Evolutionary conservation across 148 eudicot species (phyloP).

Genomic region (Gaultheria prostrata): DNA sequence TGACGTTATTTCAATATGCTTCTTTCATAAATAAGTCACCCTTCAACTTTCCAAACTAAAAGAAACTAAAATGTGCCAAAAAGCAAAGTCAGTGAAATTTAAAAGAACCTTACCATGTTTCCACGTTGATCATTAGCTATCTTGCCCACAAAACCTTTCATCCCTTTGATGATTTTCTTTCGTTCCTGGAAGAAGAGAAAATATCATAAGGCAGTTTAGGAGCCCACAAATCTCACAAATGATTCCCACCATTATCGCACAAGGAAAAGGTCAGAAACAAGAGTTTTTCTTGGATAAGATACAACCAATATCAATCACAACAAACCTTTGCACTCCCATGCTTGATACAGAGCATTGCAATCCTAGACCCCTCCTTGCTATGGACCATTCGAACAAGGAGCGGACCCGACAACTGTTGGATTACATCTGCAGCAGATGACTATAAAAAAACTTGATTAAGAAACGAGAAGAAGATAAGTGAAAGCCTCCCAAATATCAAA

Average conservation of each 20-base stretch:
- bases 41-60: neutral
- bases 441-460: slow-evolving; percentile 40
- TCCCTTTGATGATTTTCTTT: slow-evolving; percentile 79
- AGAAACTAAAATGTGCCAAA: neutral
- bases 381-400: slow-evolving; percentile 81
- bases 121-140: slow-evolving; percentile 68
- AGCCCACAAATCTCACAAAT: neutral
- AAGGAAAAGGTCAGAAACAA: neutral
- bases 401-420: slow-evolving; percentile 69
- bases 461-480: neutral
- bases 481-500: slow-evolving; percentile 3
- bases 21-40: neutral
- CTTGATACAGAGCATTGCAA: slow-evolving; percentile 78
- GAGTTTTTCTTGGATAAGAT: neutral
- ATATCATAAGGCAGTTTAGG: slow-evolving; percentile 18
- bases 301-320: neutral
- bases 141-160: slow-evolving; percentile 73
- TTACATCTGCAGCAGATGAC: slow-evolving; percentile 75
- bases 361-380: slow-evolving; percentile 79
- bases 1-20: neutral
- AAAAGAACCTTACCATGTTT: slow-evolving; percentile 53
- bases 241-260: slow-evolving; percentile 1
- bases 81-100: neutral
- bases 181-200: slow-evolving; percentile 52
- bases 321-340: slow-evolving; percentile 93